Evolutionary conservation across 192 early-diverging fungal genomes (phyloP), one percentile per base, ranked within the genome.

Genomic region (Kappamyces sp.): DNA sequence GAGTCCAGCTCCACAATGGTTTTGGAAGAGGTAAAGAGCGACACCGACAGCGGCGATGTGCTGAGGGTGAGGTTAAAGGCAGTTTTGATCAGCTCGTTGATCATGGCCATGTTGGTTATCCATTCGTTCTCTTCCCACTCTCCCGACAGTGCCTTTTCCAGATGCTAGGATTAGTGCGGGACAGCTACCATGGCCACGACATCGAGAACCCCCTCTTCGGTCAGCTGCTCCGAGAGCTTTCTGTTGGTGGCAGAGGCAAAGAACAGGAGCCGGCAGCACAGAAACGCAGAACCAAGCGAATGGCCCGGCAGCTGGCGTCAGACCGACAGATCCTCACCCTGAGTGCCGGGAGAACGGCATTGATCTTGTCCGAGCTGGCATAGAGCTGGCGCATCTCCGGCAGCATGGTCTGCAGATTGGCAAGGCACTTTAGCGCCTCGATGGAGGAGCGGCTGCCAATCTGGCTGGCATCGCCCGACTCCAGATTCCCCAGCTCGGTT

Each of bases 391-490:
- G 55, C 2, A 58, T 12, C 35, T 33, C 31, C 15, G 36, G 11
- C 12, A 34, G 35, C 4, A 11, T 9, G 22, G 12, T 58, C 45
- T 58, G 55, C 15, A 58, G 29, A 45, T 58, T 58, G 6, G 39
- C 32, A 7, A 58, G 6, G 22, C 55, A 58, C 35, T 58, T 58
- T 5, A 58, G 30, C n/a, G 55, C 39, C 47, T 58, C 55, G 14
- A 58, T 29, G 55, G 9, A 29, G 36, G 32, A 29, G 34, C 41
- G 31, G 22, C 42, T 11, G 35, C 15, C 14, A 58, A 38, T 29
- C 34, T 31, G n/a, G 37, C 41, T 47, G 47, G 31, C 29, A 29
- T 55, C 22, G 36, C 53, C 48, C 34, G 31, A 49, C 48, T 9
- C 31, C 29, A n/a, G 12, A 22, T 22, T 22, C 22, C 22, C 22